Evolutionary conservation across 805 yeast genomes (phyloP).

Genomic region (Tetrapisispora pingtungensis): DNA sequence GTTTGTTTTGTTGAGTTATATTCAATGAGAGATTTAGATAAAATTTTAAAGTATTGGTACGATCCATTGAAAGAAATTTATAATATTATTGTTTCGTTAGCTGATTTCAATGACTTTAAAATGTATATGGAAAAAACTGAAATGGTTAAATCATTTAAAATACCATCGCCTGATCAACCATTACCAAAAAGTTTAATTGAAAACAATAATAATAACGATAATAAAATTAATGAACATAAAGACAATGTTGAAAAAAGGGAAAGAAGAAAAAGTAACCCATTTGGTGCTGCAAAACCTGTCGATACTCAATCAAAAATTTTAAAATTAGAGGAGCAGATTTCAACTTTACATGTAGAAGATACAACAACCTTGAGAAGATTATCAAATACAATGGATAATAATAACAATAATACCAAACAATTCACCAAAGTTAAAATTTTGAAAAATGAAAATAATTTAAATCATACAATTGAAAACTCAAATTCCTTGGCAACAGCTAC

Average conservation of each 20-base stretch:
- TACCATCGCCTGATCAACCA: constrained; percentile 20
- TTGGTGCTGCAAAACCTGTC: constrained; percentile 80
- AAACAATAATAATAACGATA: not conserved
- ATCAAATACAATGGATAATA: constrained; percentile 8
- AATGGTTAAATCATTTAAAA: constrained; percentile 21
- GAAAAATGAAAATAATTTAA: constrained; percentile 2
- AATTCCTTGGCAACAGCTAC: not conserved
- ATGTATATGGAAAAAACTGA: constrained; percentile 25
- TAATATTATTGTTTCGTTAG: constrained; percentile 28
- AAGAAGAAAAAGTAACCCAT: constrained; percentile 50
- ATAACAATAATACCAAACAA: constrained; percentile 1
- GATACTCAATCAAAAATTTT: constrained; percentile 57
- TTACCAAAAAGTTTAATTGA: constrained; percentile 3
- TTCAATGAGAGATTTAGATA: constrained; percentile 32
- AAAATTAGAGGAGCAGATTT: constrained; percentile 48
- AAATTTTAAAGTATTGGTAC: constrained; percentile 24
- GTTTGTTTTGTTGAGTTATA: constrained; percentile 39
- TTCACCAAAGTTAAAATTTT: not conserved
- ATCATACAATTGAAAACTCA: not conserved
- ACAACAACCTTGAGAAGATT: constrained; percentile 26
- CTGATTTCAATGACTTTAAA: constrained; percentile 33
- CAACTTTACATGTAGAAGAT: constrained; percentile 35
- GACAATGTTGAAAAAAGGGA: constrained; percentile 16
- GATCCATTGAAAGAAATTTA: constrained; percentile 29
- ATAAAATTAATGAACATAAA: not conserved